Conservation (phyloP, 2,329 filamentous ascomycete species). For the Byssoonygena ceratinophila region DNA sequence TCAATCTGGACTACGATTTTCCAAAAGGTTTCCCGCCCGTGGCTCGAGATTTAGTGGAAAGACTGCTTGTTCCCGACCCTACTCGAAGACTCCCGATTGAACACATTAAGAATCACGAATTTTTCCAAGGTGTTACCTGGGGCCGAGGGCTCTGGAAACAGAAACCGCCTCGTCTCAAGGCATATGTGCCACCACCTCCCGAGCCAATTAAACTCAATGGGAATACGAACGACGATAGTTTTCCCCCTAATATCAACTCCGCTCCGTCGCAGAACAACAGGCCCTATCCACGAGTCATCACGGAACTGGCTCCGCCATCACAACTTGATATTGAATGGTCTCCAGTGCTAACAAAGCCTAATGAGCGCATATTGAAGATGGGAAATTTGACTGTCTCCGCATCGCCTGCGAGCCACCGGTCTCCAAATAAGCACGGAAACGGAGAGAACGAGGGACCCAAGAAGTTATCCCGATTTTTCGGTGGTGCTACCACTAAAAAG, state of each 20-base stretch:
- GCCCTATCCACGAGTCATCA: slow-evolving; percentile 70
- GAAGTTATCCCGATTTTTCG: slow-evolving; percentile 89
- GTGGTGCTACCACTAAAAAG: slow-evolving; percentile 82
- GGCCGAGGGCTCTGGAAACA: slow-evolving; percentile 78
- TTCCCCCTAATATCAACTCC: slow-evolving; percentile 33
- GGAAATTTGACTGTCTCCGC: slow-evolving; percentile 81
- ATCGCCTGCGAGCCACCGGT: slow-evolving; percentile 63
- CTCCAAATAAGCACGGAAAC: slow-evolving; percentile 55
- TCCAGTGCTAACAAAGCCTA: slow-evolving; percentile 77
- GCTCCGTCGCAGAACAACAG: slow-evolving; percentile 38
- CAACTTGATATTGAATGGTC: slow-evolving; percentile 99
- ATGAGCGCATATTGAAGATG: slow-evolving; percentile 88
- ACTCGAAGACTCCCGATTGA: slow-evolving; percentile 75
- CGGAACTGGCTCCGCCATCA: slow-evolving; percentile 88
- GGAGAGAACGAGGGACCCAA: slow-evolving; percentile 59
- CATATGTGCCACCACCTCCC: slow-evolving; percentile 66
- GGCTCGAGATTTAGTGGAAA: slow-evolving; percentile 79
- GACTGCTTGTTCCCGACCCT: slow-evolving; percentile 81
- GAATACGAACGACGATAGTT: slow-evolving; percentile 28
- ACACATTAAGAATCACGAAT: slow-evolving; percentile 92
- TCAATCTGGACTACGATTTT: slow-evolving; percentile 87
- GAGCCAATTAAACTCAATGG: slow-evolving; percentile 69
- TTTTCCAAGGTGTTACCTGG: slow-evolving; percentile 80
- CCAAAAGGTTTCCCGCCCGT: slow-evolving; percentile 75
- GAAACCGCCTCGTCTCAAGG: slow-evolving; percentile 75